Evolutionary conservation across 2,329 filamentous ascomycete genomes (phyloP), one percentile per base, ranked within the genome.

Genomic region (Fusarium praegraminearum): DNA sequence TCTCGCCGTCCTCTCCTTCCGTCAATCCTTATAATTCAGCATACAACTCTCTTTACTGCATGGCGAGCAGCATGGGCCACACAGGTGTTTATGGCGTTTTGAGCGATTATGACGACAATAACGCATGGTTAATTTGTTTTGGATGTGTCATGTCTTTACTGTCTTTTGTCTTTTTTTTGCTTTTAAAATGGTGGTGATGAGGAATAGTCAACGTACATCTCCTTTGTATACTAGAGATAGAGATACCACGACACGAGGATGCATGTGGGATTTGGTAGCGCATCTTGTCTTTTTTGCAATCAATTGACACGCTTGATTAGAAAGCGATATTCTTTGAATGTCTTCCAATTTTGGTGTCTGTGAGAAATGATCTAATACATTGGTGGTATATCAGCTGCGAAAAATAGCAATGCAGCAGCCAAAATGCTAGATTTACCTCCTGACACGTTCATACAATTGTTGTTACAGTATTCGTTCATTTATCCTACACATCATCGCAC

Each of bases 161-260:
- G 35, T 54, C 24, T 67, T 26, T 56, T 22, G 18, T 55, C 26
- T 46, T 5, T 56, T 22, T 49, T 20, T 40, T 47, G 40, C 15
- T 36, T 53, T 46, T 35, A 74, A 74, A 75, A 67, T 62, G 67
- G 64, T 63, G 68, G 69, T 32, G 32, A 63, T 36, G 56, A 38
- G 57, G n/a, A 63, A 56, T 57, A 54, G 53, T 62, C 43, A 44
- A 40, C 26, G 47, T 43, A 62, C 59, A 58, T 70, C 70, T 69
- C 66, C 70, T 69, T 74, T 75, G 65, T 73, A 73, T 62, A 75
- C 53, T 75, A 75, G 73, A 75, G 63, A 75, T 75, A 74, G 71
- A 75, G 58, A 75, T 75, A 73, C 68, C 65, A 73, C 60, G 57
- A 50, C 61, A 66, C 36, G 49, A 38, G 49, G 62, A 44, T 67